Evolutionary conservation across 2,329 filamentous ascomycete genomes (phyloP), one percentile per base, ranked within the genome.

Genomic region (Phoma sp.): DNA sequence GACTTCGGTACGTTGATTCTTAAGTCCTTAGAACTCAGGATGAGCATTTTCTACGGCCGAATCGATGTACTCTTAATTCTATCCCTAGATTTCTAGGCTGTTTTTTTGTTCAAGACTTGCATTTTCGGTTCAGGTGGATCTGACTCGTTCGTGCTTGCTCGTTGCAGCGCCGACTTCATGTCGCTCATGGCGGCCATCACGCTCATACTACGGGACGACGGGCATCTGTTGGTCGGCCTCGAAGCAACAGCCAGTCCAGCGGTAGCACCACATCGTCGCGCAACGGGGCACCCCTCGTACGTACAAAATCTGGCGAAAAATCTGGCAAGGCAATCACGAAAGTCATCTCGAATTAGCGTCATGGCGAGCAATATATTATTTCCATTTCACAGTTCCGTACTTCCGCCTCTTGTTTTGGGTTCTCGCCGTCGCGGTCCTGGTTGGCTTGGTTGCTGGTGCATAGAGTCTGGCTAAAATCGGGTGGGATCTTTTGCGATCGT

Each of bases 1-100:
- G 65, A 73, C 71, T 56, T 74, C 73, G 74, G 74, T 76, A 76
- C 73, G 74, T 76, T 76, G 73, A 75, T 74, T 76, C 70, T 71
- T 68, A 70, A 70, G 71, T 74, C 72, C 68, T 69, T 72, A 66
- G 70, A 74, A 72, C 61, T 73, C 67, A 62, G 59, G 64, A 73
- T 62, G 68, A 74, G 66, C 64, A 66, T 68, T 69, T 62, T 74
- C 64, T 72, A 67, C 66, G 71, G 68, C 67, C 70, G 72, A 70
- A 73, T 73, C 68, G 62, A 65, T 74, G 71, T 75, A 75, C 71
- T 73, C 65, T 73, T 75, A 75, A 68, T 74, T 67, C 61, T 73
- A 74, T 73, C 56, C 66, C 72, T 75, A 74, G 68, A 71, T 57
- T 65, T 56, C 67, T 71, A 67, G 64, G 65, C 60, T 51, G 63